Conservation (phyloP, 2,329 filamentous ascomycete species). For the Diplodia seriata region DNA sequence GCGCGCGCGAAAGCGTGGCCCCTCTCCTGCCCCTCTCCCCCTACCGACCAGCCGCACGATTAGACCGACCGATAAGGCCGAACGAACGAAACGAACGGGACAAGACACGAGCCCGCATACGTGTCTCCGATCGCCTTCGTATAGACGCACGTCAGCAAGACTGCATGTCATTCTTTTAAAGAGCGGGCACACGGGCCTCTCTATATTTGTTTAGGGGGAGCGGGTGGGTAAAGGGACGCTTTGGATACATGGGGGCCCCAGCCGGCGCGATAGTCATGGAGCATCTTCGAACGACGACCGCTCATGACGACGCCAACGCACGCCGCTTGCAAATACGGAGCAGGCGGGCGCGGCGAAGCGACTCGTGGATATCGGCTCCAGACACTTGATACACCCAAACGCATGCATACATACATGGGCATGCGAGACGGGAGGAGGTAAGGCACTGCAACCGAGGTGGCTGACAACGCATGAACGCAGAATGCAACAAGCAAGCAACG, state of each 20-base stretch:
- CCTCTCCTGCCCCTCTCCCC: not conserved
- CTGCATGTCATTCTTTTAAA: conserved; percentile 16
- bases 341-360: too few species aligned
- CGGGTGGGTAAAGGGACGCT: not conserved
- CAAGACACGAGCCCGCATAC: not conserved
- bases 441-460: not conserved
- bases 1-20: not conserved
- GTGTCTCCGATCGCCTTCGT: conserved; percentile 7
- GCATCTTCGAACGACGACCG: too few species aligned
- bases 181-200: conserved; percentile 1
- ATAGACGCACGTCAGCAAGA: conserved; percentile 22
- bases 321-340: too few species aligned
- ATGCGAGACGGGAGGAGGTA: not conserved
- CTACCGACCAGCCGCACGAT: not conserved
- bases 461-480: not conserved
- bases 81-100: not conserved
- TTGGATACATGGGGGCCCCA: not conserved
- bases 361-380: too few species aligned
- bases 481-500: too few species aligned
- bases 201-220: not conserved
- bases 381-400: too few species aligned
- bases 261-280: not conserved
- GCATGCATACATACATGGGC: too few species aligned
- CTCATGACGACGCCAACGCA: too few species aligned
- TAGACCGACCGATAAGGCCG: not conserved